These are phyloP conservation scores for Neurospora terricola DNA, from an alignment of 495 filamentous ascomycete genomes.

Conservation along the genomic window DNA sequence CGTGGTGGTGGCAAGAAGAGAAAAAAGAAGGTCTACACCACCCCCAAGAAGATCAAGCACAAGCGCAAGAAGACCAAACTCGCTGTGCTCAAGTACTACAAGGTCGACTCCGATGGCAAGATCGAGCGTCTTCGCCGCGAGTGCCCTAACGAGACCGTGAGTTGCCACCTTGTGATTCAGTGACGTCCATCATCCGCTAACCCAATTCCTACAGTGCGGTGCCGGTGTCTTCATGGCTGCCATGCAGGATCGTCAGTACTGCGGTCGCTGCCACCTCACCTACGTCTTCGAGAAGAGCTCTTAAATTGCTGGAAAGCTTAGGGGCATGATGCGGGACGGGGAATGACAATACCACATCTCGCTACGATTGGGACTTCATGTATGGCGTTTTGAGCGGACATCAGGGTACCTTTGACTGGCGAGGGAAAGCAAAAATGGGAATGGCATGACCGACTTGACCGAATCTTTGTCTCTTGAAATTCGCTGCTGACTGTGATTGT, in stretches of 20 bases:
- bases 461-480: background rate
- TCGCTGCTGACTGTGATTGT: background rate
- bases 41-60: slow-evolving; percentile 99
- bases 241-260: slow-evolving; percentile 99
- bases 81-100: slow-evolving; percentile 99
- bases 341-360: slow-evolving; percentile 17
- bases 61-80: slow-evolving; percentile 99
- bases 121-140: slow-evolving; percentile 98
- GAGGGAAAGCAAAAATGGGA: slow-evolving; percentile 27
- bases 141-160: slow-evolving; percentile 85
- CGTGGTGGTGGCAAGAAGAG: slow-evolving; percentile 98
- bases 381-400: slow-evolving; percentile 26
- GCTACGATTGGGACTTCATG: slow-evolving; percentile 17
- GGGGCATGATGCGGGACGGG: slow-evolving; percentile 6
- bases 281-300: slow-evolving; percentile 91
- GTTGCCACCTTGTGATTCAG: no score
- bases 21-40: slow-evolving; percentile 99
- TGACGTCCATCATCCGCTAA: slow-evolving; percentile 23
- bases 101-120: slow-evolving; percentile 98
- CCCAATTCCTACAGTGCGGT: slow-evolving; percentile 58
- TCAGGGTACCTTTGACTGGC: slow-evolving; percentile 21
- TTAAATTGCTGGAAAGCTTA: slow-evolving; percentile 11
- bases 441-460: slow-evolving; percentile 12
- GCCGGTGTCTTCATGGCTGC: slow-evolving; percentile 99
- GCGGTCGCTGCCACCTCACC: slow-evolving; percentile 97